Evolutionary conservation across 371 early-diverging fungal species (phyloP).

Genomic region (Mucor mucedo): DNA sequence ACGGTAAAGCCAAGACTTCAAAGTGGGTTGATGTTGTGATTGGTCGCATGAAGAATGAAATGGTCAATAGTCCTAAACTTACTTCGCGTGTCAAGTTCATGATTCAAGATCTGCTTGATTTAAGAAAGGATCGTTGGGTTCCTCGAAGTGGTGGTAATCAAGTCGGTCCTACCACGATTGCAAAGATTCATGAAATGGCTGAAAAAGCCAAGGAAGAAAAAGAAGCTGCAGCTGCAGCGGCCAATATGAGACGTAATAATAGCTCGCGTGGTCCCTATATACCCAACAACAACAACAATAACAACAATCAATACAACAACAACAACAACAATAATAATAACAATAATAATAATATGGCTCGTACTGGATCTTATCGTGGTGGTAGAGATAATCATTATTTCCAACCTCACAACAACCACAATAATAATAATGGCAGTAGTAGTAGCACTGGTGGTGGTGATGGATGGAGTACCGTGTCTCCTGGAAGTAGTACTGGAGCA

Average conservation of each 20-base stretch:
- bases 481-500: neutral
- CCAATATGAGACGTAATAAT: conserved; percentile 67
- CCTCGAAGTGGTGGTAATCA: conserved; percentile 56
- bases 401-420: conserved; percentile 12
- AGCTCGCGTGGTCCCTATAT: conserved; percentile 64
- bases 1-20: conserved; percentile 32
- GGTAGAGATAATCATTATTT: conserved; percentile 22
- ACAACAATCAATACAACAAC: conserved; percentile 15
- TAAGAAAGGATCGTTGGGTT: conserved; percentile 84
- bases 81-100: conserved; percentile 90
- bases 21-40: conserved; percentile 81
- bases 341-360: conserved; percentile 48
- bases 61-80: conserved; percentile 68
- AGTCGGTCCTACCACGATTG: conserved; percentile 86
- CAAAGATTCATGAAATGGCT: conserved; percentile 86
- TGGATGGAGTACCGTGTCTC: conserved; percentile 75
- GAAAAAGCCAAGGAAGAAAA: conserved; percentile 65
- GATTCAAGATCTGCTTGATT: conserved; percentile 90
- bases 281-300: conserved; percentile 15
- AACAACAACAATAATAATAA: conserved; percentile 22
- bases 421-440: neutral
- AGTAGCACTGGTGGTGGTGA: conserved; percentile 38
- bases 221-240: conserved; percentile 35
- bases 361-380: conserved; percentile 68
- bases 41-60: conserved; percentile 65